Evolutionary conservation across 768 basidiomycete genomes (phyloP).

Genomic region (Mycena maculata): DNA sequence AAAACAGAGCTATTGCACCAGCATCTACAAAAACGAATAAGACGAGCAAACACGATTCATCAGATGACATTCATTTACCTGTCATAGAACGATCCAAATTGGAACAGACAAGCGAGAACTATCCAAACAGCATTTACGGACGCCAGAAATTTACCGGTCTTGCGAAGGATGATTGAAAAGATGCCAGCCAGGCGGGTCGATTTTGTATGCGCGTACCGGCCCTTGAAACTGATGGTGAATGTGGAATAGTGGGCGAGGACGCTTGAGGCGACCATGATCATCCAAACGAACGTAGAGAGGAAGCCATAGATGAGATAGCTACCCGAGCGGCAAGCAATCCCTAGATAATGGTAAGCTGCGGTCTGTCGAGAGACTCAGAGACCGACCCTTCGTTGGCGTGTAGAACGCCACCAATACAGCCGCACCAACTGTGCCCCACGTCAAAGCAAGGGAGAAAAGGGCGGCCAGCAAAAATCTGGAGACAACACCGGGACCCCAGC

Average conservation of each 20-base stretch:
- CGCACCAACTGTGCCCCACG: conserved; percentile 40
- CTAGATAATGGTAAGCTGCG: conserved; percentile 29
- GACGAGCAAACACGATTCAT: neutral
- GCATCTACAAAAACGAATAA: conserved; percentile 37
- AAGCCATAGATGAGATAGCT: conserved; percentile 46
- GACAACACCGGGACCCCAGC: conserved; percentile 29
- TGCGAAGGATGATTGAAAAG: conserved; percentile 35
- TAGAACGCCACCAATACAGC: conserved; percentile 37
- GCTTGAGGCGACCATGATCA: conserved; percentile 43
- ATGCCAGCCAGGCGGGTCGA: conserved; percentile 44
- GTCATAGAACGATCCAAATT: conserved; percentile 29
- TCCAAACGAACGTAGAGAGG: conserved; percentile 48
- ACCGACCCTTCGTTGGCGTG: conserved; percentile 37
- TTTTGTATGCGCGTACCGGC: conserved; percentile 34
- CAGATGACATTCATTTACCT: neutral
- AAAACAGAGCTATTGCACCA: conserved; percentile 43
- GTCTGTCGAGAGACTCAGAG: neutral
- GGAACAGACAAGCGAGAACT: conserved; percentile 41
- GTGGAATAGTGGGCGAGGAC: conserved; percentile 41
- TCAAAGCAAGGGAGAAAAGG: conserved; percentile 30
- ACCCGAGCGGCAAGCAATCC: conserved; percentile 49
- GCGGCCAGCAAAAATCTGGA: conserved; percentile 36
- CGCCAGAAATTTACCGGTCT: conserved; percentile 38
- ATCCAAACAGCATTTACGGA: conserved; percentile 40
- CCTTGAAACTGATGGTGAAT: conserved; percentile 24